phyloP scores from a whole-genome alignment of 2,329 filamentous ascomycete genomes.

The Xylariaceae sp. region DNA sequence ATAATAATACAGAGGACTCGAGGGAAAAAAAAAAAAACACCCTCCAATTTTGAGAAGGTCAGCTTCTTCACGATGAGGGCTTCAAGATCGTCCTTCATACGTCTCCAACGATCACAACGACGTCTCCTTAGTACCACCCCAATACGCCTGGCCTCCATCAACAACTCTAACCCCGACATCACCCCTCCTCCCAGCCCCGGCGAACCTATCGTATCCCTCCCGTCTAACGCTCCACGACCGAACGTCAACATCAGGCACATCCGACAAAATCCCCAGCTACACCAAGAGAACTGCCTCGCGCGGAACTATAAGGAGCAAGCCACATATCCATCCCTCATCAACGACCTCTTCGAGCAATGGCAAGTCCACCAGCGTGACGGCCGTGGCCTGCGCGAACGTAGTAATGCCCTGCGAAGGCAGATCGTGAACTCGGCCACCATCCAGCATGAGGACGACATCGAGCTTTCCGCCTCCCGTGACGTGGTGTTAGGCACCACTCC shows the following conservation, averaged over 20 bases:
- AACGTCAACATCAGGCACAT: conserved; percentile 87
- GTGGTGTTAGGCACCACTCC: too few relatives aligned
- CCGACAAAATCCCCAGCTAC: conserved; percentile 77
- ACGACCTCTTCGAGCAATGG: conserved; percentile 58
- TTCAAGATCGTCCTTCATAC: conserved; percentile 27
- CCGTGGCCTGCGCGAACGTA: conserved; percentile 64
- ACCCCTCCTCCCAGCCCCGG: neutral
- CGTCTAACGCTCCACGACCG: conserved; percentile 76
- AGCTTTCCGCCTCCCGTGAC: conserved; percentile 10
- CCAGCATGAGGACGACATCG: conserved; percentile 46
- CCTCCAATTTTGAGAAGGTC: neutral
- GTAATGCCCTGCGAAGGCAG: conserved; percentile 64
- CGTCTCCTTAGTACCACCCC: conserved; percentile 20
- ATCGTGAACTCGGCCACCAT: conserved; percentile 55
- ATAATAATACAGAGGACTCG: conserved; percentile 12
- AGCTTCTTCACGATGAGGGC: conserved; percentile 26
- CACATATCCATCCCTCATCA: conserved; percentile 58
- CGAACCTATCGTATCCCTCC: conserved; percentile 31
- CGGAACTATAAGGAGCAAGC: conserved; percentile 74
- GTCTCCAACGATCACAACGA: conserved; percentile 25
- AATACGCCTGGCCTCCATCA: conserved; percentile 22
- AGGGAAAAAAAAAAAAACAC: conserved; percentile 3
- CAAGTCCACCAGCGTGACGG: conserved; percentile 62
- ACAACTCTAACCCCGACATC: conserved; percentile 10
- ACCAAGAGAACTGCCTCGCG: conserved; percentile 80